Evolutionary conservation across 148 eudicot species (phyloP).

Genomic region (Selenicereus undatus): DNA sequence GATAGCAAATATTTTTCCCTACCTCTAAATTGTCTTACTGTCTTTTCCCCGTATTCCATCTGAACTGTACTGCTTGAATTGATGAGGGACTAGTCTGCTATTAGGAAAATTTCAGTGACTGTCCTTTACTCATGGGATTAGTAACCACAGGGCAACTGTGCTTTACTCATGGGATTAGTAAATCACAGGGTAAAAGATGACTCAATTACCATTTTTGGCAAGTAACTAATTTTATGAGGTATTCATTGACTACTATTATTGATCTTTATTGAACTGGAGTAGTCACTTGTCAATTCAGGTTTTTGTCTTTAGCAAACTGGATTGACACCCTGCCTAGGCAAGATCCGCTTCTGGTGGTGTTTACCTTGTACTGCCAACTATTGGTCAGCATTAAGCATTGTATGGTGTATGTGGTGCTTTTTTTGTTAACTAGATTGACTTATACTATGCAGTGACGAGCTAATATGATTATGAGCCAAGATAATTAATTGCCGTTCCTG

Average conservation of each 20-base stretch:
- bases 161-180: too few species aligned
- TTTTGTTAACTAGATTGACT: neutral
- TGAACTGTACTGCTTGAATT: neutral
- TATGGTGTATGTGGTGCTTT: neutral
- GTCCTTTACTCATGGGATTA: neutral
- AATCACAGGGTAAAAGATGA: neutral
- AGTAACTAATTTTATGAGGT: neutral
- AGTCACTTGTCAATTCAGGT: neutral
- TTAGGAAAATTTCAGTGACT: constrained; percentile 6
- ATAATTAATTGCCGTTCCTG: neutral
- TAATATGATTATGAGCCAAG: neutral
- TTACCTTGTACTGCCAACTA: neutral
- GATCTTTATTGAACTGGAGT: neutral
- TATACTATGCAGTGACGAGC: neutral
- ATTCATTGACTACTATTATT: neutral
- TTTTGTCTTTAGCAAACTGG: neutral
- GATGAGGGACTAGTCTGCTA: neutral
- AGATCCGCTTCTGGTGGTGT: neutral
- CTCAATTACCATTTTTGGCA: neutral
- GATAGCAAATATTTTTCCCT: neutral
- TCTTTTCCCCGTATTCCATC: neutral
- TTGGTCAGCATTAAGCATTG: neutral
- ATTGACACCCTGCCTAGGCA: neutral
- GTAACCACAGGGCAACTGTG: neutral
- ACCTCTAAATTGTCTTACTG: neutral